Percentiles rank a stretch among this genome's conserved stretches.
These are phyloP conservation scores for Coleophoma crateriformis DNA, from an alignment of 2,329 filamentous ascomycete species.

Conservation along the genomic window DNA sequence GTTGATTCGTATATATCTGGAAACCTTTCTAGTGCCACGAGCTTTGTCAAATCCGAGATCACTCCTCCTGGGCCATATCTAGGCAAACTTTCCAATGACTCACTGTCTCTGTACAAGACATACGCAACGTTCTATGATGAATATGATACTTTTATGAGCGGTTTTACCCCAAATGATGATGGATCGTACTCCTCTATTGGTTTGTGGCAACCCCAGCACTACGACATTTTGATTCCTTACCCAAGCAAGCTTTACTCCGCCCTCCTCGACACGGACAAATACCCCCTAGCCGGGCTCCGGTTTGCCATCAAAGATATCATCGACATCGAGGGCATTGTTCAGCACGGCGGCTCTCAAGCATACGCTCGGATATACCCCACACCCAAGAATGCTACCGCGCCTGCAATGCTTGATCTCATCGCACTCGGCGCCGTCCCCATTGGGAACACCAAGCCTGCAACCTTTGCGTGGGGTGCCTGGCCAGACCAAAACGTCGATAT, in stretches of 20 bases:
- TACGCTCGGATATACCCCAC: neutral
- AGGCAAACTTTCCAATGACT: neutral
- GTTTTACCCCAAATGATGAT: neutral
- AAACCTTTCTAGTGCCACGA: neutral
- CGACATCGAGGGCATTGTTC: constrained; percentile 47
- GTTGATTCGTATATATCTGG: neutral
- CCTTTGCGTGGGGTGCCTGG: neutral
- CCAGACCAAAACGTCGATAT: constrained; percentile 20
- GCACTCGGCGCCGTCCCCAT: neutral
- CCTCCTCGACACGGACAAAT: neutral
- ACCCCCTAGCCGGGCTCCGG: constrained; percentile 17
- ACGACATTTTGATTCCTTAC: neutral
- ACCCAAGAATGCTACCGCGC: neutral
- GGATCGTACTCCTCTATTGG: neutral
- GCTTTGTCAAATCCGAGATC: neutral
- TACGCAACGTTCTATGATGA: neutral
- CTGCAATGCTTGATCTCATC: neutral
- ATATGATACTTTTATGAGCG: neutral
- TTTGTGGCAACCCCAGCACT: neutral
- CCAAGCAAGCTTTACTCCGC: neutral
- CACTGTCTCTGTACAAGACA: neutral
- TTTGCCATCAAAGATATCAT: constrained; percentile 57
- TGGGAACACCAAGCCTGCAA: neutral
- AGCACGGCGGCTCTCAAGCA: constrained; percentile 23
- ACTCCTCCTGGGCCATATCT: neutral